Evolutionary conservation across 192 early-diverging fungal species (phyloP).

Genomic region (Anaeromyces robustus): DNA sequence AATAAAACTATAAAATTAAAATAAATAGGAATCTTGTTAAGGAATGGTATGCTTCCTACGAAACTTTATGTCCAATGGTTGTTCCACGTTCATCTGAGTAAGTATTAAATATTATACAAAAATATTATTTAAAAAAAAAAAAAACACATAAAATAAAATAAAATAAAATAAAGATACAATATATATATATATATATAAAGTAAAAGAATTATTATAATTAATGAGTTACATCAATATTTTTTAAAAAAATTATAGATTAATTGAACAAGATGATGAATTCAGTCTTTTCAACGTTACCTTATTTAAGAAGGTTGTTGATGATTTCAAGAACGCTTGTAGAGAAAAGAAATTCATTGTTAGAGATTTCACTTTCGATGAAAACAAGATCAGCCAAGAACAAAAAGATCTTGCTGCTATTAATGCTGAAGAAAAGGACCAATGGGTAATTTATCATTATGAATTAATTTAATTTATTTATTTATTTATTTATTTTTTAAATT

Average conservation of each 20-base stretch:
- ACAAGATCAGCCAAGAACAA: constrained; percentile 39
- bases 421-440: constrained; percentile 65
- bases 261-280: constrained; percentile 94
- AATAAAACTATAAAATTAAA: not conserved
- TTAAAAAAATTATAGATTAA: constrained; percentile 25
- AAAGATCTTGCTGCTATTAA: constrained; percentile 43
- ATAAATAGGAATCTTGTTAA: constrained; percentile 36
- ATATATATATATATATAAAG: no score
- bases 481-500: no score
- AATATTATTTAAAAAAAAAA: not conserved
- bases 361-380: constrained; percentile 87
- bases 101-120: constrained; percentile 2
- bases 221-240: not conserved
- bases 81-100: constrained; percentile 87
- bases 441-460: constrained; percentile 21
- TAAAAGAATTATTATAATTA: no score
- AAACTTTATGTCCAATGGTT: constrained; percentile 82
- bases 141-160: no score
- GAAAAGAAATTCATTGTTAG: constrained; percentile 85
- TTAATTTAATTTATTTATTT: no score
- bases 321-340: constrained; percentile 77
- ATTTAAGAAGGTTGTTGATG: constrained; percentile 75
- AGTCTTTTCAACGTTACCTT: constrained; percentile 78
- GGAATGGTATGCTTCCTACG: constrained; percentile 79
- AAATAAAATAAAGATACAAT: no score